A percentile compares a stretch with the other conserved stretches of the same genome.
phyloP scores from a whole-genome alignment of 2,329 filamentous ascomycete species.

The Aureobasidium musti region DNA sequence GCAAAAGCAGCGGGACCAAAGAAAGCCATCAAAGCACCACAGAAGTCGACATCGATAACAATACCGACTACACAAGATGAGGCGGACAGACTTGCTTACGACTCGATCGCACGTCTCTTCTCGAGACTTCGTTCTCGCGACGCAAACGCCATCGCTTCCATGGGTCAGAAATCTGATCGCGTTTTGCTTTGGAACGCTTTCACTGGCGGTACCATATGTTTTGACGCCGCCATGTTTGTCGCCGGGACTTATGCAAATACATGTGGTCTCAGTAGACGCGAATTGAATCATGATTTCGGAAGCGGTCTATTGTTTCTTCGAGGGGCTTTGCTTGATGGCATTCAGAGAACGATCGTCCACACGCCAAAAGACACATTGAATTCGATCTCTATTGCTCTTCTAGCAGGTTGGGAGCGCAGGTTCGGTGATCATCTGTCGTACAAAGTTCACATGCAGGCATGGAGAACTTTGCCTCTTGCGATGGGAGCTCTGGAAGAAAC shows the following conservation, averaged over 20 bases:
- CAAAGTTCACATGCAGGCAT: slow-evolving; percentile 34
- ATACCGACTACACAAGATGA: neutral
- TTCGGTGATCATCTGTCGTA: slow-evolving; percentile 34
- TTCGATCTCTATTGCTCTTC: slow-evolving; percentile 34
- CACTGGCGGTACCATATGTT: slow-evolving; percentile 32
- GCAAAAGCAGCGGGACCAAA: neutral
- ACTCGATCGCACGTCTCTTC: neutral
- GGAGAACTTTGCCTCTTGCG: slow-evolving; percentile 31
- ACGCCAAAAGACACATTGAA: slow-evolving; percentile 31
- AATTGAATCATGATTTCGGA: slow-evolving; percentile 32
- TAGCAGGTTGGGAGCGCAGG: slow-evolving; percentile 36
- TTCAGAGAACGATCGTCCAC: slow-evolving; percentile 31
- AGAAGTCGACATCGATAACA: neutral
- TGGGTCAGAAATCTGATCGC: slow-evolving; percentile 33
- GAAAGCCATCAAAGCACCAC: neutral
- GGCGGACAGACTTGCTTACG: neutral
- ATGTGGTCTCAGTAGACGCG: slow-evolving; percentile 29
- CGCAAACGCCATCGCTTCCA: slow-evolving; percentile 29
- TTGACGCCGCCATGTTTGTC: slow-evolving; percentile 35
- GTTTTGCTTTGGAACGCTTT: slow-evolving; percentile 33
- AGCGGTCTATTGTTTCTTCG: slow-evolving; percentile 33
- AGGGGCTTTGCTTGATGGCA: slow-evolving; percentile 34
- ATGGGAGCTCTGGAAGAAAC: slow-evolving; percentile 32
- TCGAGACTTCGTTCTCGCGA: slow-evolving; percentile 28
- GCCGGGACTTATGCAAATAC: slow-evolving; percentile 34